A percentile compares a stretch with the other conserved stretches of the same genome.
Conservation (phyloP, 116 monocot species). For the Dioscorea cayenensis region DNA sequence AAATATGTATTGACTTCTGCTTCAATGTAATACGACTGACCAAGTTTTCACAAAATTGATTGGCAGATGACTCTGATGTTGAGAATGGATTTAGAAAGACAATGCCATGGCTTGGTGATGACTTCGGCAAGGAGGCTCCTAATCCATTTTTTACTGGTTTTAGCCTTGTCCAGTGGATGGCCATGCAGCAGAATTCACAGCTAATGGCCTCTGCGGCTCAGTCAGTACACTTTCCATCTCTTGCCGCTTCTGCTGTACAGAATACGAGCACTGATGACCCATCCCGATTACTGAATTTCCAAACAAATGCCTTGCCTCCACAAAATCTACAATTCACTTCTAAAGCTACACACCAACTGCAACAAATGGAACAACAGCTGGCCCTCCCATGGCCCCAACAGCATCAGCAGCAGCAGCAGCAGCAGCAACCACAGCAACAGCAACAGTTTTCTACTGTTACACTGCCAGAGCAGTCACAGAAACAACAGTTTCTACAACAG, state of each 20-base stretch:
- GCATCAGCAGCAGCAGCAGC: conserved; percentile 19
- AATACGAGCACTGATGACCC: conserved; percentile 31
- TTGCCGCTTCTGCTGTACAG: conserved; percentile 24
- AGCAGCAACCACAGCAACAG: conserved; percentile 24
- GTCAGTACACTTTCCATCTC: conserved; percentile 35
- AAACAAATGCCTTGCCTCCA: conserved; percentile 25
- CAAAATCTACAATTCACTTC: conserved; percentile 35
- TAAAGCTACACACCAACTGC: conserved; percentile 35
- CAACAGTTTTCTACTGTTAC: conserved; percentile 4
- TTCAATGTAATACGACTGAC: no score
- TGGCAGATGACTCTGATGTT: conserved; percentile 53
- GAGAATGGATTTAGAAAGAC: conserved; percentile 58
- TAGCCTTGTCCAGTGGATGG: conserved; percentile 89
- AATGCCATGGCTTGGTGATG: conserved; percentile 75
- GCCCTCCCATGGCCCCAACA: conserved; percentile 26
- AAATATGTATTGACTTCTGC: no score
- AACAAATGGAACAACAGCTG: conserved; percentile 34
- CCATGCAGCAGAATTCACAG: conserved; percentile 67
- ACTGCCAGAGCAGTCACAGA: neutral
- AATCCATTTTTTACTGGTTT: conserved; percentile 55
- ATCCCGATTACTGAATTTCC: conserved; percentile 51
- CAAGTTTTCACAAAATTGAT: no score
- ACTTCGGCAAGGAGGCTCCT: conserved; percentile 57
- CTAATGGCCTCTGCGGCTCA: conserved; percentile 31
- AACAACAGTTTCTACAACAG: conserved; percentile 8